Conservation (phyloP, 345 rosid genomes). For the Bruguiera sexangula region DNA sequence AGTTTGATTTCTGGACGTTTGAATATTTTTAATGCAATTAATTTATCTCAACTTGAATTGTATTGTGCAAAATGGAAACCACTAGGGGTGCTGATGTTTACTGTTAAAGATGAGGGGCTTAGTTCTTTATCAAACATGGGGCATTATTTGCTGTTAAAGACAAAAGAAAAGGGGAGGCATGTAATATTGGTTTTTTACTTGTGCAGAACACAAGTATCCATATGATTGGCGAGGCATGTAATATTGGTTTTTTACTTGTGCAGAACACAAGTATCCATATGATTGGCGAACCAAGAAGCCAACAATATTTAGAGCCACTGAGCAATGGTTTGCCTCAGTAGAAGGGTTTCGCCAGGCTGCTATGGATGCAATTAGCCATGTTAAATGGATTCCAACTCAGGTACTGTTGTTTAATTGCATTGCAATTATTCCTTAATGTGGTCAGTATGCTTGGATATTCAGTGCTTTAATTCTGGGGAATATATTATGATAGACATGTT, state of each 20-base stretch:
- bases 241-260: constrained; percentile 21
- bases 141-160: too few relatives aligned
- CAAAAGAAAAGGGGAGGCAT: background rate
- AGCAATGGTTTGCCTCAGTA: constrained; percentile 99
- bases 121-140: background rate
- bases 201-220: constrained; percentile 82
- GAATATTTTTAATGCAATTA: too few relatives aligned
- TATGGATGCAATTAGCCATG: constrained; percentile 74
- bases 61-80: too few relatives aligned
- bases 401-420: constrained; percentile 35
- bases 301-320: constrained; percentile 94
- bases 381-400: constrained; percentile 94
- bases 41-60: too few relatives aligned
- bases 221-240: too few relatives aligned
- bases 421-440: background rate
- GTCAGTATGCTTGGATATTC: background rate
- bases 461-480: background rate
- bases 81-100: too few relatives aligned
- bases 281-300: constrained; percentile 98
- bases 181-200: constrained; percentile 18
- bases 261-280: constrained; percentile 93
- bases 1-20: too few relatives aligned
- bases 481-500: too few relatives aligned
- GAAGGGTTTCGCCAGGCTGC: constrained; percentile 81
- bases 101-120: background rate